phyloP scores from a whole-genome alignment of 495 filamentous ascomycete genomes.

The Hypoxylon fragiforme region DNA sequence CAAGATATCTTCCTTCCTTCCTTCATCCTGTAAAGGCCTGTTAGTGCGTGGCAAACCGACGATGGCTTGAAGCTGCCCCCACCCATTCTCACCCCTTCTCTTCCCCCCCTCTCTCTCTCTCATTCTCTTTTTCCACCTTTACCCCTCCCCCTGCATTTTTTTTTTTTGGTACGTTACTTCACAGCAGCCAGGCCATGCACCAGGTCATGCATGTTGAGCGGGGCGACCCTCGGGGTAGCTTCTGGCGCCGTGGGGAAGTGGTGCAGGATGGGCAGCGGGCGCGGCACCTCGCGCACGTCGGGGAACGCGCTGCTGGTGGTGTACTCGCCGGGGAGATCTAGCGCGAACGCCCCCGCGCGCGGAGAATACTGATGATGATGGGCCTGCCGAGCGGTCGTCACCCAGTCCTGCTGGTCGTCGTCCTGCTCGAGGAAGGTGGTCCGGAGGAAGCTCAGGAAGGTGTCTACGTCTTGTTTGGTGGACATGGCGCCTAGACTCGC shows the following conservation, averaged over 20 bases:
- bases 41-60: neutral
- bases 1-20: neutral
- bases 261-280: conserved; percentile 24
- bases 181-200: conserved; percentile 25
- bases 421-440: conserved; percentile 55
- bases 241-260: conserved; percentile 26
- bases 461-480: conserved; percentile 61
- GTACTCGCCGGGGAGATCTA: conserved; percentile 26
- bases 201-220: conserved; percentile 29
- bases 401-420: conserved; percentile 24
- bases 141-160: too few species aligned
- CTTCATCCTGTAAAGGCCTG: neutral
- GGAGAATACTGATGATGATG: too few species aligned
- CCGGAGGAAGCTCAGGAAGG: conserved; percentile 59
- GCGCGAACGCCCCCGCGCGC: conserved; percentile 16
- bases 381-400: conserved; percentile 8
- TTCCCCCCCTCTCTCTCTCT: too few species aligned
- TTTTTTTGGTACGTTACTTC: too few species aligned
- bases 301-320: conserved; percentile 27
- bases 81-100: too few species aligned
- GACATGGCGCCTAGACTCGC: conserved; percentile 75
- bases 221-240: conserved; percentile 23
- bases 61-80: too few species aligned
- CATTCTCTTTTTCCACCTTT: too few species aligned
- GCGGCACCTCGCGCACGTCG: conserved; percentile 32